A percentile compares a stretch with the other conserved stretches of the same genome.
These are phyloP conservation scores for Coemansia asiatica DNA, from an alignment of 192 early-diverging fungal genomes.

Conservation along the genomic window DNA sequence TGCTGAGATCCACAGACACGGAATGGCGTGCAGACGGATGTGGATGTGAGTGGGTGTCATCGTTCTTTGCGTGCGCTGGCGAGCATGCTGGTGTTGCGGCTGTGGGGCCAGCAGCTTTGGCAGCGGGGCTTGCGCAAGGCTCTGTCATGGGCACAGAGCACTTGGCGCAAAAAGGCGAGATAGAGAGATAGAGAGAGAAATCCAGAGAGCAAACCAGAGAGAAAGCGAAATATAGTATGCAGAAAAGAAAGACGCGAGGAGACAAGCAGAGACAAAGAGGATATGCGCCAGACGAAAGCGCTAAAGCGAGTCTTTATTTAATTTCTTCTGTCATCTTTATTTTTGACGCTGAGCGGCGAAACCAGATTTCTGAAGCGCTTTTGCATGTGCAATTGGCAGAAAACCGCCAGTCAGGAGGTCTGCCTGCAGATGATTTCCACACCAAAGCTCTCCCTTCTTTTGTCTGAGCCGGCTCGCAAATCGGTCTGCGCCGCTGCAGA, in stretches of 20 bases:
- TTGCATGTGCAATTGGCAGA: too few species aligned
- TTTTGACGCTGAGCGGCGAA: not conserved
- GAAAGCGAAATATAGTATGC: not conserved
- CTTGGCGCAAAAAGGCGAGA: too few species aligned
- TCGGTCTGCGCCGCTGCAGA: too few species aligned
- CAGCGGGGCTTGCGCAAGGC: not conserved
- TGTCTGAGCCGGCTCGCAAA: not conserved
- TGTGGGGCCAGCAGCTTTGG: not conserved
- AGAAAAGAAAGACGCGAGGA: not conserved
- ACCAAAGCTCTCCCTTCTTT: not conserved
- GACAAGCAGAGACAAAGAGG: not conserved
- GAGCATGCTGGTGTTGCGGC: not conserved
- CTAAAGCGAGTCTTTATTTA: not conserved
- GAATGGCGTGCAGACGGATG: too few species aligned
- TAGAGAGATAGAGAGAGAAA: not conserved
- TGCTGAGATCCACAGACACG: not conserved
- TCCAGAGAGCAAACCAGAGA: not conserved
- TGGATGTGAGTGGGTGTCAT: not conserved
- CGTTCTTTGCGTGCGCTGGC: not conserved
- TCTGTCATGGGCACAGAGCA: not conserved
- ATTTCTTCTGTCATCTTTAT: too few species aligned
- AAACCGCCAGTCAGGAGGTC: conserved; percentile 4
- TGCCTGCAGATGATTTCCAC: not conserved
- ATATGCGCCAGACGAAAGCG: not conserved
- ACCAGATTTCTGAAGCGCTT: conserved; percentile 1